phyloP scores from a whole-genome alignment of 2,329 filamentous ascomycete species.

The Hymenoscyphus occultus region DNA sequence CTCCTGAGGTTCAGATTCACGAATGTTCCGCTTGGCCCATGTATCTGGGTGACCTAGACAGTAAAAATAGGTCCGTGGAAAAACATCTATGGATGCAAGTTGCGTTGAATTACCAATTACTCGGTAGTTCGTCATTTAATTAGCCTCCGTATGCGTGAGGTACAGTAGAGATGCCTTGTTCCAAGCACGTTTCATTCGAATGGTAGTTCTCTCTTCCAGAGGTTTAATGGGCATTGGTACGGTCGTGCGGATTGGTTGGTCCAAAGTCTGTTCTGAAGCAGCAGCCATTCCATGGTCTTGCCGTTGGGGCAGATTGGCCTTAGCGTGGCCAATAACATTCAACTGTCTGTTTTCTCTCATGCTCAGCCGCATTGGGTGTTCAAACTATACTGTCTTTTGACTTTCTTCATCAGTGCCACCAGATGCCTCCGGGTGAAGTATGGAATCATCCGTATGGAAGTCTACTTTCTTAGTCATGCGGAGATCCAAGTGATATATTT shows the following conservation, averaged over 20 bases:
- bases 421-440: background rate
- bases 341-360: background rate
- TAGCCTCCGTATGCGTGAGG: background rate
- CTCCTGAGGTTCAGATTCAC: too few species aligned
- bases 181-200: background rate
- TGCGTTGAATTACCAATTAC: background rate
- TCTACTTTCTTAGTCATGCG: background rate
- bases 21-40: too few species aligned
- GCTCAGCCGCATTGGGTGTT: background rate
- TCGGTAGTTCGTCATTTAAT: background rate
- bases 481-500: background rate
- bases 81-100: too few species aligned
- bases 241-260: background rate
- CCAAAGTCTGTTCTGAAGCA: background rate
- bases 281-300: background rate
- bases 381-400: background rate
- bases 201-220: background rate
- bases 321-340: background rate
- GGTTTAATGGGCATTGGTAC: background rate
- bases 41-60: too few species aligned
- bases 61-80: too few species aligned
- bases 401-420: background rate
- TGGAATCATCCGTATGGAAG: background rate
- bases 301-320: background rate
- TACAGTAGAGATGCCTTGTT: background rate